A percentile compares a stretch with the other conserved stretches of the same genome.
Evolutionary conservation across 1,139 yeast species (phyloP).

Genomic region (Taphrina pruni): DNA sequence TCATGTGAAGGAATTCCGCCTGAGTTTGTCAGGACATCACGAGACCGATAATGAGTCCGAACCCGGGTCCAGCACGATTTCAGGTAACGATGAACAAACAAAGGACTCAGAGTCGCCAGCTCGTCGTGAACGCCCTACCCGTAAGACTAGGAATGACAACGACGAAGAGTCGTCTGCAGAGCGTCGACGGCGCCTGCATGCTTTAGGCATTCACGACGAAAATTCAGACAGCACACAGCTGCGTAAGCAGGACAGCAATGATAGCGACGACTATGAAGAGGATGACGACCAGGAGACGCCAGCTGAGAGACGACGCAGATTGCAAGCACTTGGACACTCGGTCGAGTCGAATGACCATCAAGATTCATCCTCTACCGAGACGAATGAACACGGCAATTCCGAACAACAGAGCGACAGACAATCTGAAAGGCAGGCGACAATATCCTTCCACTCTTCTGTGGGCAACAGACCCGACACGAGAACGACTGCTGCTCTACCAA

Average conservation of each 20-base stretch:
- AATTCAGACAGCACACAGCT: slow-evolving; percentile 52
- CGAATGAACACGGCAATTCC: neutral
- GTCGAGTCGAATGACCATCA: slow-evolving; percentile 3
- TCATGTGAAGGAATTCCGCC: slow-evolving; percentile 7
- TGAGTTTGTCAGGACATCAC: slow-evolving; percentile 1
- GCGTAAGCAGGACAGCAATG: slow-evolving; percentile 48
- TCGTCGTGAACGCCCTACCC: neutral
- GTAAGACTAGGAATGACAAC: neutral
- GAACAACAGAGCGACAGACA: slow-evolving; percentile 9
- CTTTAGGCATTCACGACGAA: slow-evolving; percentile 60
- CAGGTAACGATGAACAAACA: neutral
- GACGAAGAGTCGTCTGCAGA: slow-evolving; percentile 72
- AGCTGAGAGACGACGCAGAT: slow-evolving; percentile 45
- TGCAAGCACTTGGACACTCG: slow-evolving; percentile 44
- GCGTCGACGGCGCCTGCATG: slow-evolving; percentile 76
- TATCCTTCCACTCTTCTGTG: slow-evolving; percentile 31
- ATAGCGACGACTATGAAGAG: neutral
- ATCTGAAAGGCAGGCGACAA: slow-evolving; percentile 3
- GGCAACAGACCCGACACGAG: neutral
- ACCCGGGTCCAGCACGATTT: slow-evolving; percentile 4
- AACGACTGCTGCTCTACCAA: neutral
- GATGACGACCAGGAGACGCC: slow-evolving; percentile 47
- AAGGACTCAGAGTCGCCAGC: neutral
- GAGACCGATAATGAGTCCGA: slow-evolving; percentile 13
- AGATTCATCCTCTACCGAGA: neutral